A percentile compares a stretch with the other conserved stretches of the same genome.
phyloP scores from a whole-genome alignment of 176 grass and related monocot species.

The Cenchrus fungigraminus region DNA sequence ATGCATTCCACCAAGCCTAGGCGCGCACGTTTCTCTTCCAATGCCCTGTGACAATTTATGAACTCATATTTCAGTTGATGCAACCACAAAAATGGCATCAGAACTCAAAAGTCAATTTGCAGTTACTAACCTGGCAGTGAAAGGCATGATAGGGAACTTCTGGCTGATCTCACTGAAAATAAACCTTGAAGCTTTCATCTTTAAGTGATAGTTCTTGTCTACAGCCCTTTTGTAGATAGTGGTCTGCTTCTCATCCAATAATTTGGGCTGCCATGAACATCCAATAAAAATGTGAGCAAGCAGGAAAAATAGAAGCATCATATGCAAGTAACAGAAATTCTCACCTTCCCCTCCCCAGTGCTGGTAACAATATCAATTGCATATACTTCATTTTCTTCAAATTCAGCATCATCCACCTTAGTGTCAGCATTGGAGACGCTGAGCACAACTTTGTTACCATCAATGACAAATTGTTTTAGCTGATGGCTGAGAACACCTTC shows the following conservation, averaged over 20 bases:
- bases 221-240: constrained; percentile 98
- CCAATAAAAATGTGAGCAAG: background rate
- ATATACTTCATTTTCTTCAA: constrained; percentile 99
- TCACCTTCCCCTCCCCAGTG: constrained; percentile 97
- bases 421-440: constrained; percentile 88
- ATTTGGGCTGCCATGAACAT: constrained; percentile 63
- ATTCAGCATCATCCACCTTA: constrained; percentile 97
- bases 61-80: background rate
- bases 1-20: constrained; percentile 96
- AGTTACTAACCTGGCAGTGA: constrained; percentile 74
- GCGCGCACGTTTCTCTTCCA: constrained; percentile 96
- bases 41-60: constrained; percentile 56
- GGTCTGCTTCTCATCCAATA: constrained; percentile 99
- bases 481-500: constrained; percentile 99
- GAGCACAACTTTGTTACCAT: constrained; percentile 93
- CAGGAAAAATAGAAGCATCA: background rate
- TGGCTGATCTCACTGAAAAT: constrained; percentile 99
- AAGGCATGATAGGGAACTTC: constrained; percentile 99
- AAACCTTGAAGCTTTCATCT: constrained; percentile 98
- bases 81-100: background rate
- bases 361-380: constrained; percentile 95
- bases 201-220: constrained; percentile 98
- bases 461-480: constrained; percentile 97
- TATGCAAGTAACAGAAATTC: constrained; percentile 6
- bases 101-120: background rate